These are phyloP conservation scores for Mrakia hoshinonis DNA, from an alignment of 768 basidiomycete genomes.

Conservation along the genomic window DNA sequence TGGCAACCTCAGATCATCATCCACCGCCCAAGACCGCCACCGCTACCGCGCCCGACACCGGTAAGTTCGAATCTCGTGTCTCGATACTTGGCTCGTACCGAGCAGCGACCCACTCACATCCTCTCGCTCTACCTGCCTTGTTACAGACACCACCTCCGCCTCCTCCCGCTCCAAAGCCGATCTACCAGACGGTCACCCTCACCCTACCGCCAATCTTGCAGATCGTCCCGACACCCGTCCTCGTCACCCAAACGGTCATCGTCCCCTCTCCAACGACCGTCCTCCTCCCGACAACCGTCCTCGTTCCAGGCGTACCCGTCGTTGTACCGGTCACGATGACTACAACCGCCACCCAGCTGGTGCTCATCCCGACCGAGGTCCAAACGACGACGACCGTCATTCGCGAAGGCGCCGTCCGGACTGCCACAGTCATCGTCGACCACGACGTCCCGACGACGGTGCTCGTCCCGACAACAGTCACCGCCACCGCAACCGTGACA, in stretches of 20 bases:
- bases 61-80: not conserved
- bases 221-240: not conserved
- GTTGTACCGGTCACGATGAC: not conserved
- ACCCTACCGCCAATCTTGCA: not conserved
- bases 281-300: not conserved
- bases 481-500: not conserved
- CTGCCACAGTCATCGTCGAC: not conserved
- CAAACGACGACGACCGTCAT: not conserved
- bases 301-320: not conserved
- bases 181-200: not conserved
- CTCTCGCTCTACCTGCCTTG: not conserved
- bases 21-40: not conserved
- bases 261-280: not conserved
- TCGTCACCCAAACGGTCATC: not conserved
- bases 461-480: not conserved
- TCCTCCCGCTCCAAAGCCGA: not conserved
- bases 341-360: not conserved
- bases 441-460: no score
- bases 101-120: not conserved
- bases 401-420: not conserved
- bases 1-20: not conserved
- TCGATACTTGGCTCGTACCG: not conserved
- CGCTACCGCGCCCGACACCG: not conserved
- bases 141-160: not conserved
- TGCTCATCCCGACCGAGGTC: not conserved